These are phyloP conservation scores for Podospora sp. DNA, from an alignment of 495 filamentous ascomycete species.

Conservation along the genomic window DNA sequence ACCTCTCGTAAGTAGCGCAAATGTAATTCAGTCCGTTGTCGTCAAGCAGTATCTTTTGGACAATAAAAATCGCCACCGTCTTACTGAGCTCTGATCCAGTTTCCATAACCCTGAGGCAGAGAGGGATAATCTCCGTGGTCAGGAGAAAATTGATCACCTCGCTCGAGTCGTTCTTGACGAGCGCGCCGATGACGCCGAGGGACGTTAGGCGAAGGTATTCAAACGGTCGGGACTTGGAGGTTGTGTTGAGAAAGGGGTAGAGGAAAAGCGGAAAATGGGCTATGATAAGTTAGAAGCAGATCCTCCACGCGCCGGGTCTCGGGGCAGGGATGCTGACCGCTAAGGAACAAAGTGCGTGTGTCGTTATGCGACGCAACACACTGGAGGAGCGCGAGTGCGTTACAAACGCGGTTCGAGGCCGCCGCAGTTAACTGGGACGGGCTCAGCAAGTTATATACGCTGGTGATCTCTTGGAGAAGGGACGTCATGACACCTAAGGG, in stretches of 20 bases:
- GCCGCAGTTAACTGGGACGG: constrained; percentile 96
- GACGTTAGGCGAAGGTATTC: constrained; percentile 98
- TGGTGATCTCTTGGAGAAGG: constrained; percentile 96
- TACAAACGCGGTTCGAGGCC: constrained; percentile 96
- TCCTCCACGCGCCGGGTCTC: constrained; percentile 29
- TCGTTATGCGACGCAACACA: constrained; percentile 98
- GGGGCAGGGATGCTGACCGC: constrained; percentile 55
- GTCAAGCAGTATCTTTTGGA: constrained; percentile 98
- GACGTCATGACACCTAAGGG: constrained; percentile 92
- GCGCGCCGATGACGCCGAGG: constrained; percentile 93
- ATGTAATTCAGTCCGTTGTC: constrained; percentile 98
- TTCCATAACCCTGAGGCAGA: constrained; percentile 99
- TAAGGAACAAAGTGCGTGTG: constrained; percentile 87
- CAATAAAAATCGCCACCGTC: constrained; percentile 99
- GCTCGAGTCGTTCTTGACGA: constrained; percentile 98
- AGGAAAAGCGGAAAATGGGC: constrained; percentile 99
- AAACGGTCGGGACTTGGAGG: constrained; percentile 96
- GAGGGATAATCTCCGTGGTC: constrained; percentile 97
- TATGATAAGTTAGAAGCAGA: constrained; percentile 40
- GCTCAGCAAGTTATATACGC: constrained; percentile 94
- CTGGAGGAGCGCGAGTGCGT: constrained; percentile 93
- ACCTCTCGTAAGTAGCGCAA: constrained; percentile 98
- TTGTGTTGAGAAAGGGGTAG: constrained; percentile 98
- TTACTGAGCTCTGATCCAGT: constrained; percentile 98
- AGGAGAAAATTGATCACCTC: constrained; percentile 99